phyloP scores from a whole-genome alignment of 768 basidiomycete genomes.

The Agaricus subrufescens region DNA sequence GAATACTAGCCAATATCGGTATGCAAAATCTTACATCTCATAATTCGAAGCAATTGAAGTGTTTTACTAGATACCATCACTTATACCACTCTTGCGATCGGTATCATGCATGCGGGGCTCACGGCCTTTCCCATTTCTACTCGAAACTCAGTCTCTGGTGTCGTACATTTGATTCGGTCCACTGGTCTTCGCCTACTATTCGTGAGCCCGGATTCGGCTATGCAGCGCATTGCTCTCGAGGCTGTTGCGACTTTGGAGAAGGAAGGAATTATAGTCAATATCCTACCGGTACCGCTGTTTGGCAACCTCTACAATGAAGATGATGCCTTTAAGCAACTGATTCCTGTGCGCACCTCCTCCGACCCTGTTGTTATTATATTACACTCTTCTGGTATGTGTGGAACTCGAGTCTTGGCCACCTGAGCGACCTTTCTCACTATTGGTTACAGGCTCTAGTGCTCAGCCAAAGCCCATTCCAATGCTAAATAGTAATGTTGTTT shows the following conservation, averaged over 20 bases:
- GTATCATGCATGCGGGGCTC: conserved; percentile 36
- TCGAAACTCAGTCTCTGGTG: conserved; percentile 41
- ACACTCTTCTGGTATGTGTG: conserved; percentile 18
- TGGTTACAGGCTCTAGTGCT: conserved; percentile 16
- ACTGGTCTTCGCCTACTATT: conserved; percentile 16
- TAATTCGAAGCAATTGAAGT: neutral
- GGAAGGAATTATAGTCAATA: neutral
- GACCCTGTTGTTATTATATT: conserved; percentile 9
- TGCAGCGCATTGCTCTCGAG: conserved; percentile 13
- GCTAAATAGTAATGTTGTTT: conserved; percentile 7
- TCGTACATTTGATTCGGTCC: conserved; percentile 35
- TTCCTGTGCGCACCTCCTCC: neutral
- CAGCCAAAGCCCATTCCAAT: conserved; percentile 18
- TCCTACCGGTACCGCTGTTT: conserved; percentile 4
- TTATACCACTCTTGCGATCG: conserved; percentile 25
- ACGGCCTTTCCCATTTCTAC: conserved; percentile 31
- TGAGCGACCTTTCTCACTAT: neutral
- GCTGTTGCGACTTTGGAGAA: conserved; percentile 5
- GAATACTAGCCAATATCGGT: neutral
- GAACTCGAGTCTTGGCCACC: neutral
- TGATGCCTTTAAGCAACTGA: neutral
- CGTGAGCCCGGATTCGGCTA: conserved; percentile 17
- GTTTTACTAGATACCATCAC: conserved; percentile 24
- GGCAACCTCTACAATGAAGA: conserved; percentile 1
- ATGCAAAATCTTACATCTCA: neutral